Conservation (phyloP, 2,329 filamentous ascomycete species). For the Moelleriella libera region DNA sequence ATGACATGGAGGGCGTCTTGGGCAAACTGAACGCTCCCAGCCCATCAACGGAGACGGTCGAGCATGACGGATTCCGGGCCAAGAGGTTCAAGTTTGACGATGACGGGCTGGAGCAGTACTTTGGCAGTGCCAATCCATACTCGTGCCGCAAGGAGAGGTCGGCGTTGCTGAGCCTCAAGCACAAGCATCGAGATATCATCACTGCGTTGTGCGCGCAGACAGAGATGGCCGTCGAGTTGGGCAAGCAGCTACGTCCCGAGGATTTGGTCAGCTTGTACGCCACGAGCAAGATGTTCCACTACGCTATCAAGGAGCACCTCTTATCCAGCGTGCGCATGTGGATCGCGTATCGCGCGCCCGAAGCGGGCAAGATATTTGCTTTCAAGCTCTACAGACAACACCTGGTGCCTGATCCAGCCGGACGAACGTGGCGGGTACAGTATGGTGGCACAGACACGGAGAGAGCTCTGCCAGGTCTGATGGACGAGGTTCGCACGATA, state of each 20-base stretch:
- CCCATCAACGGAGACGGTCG: constrained; percentile 4
- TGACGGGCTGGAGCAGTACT: constrained; percentile 13
- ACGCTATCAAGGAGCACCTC: constrained; percentile 43
- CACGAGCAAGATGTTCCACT: constrained; percentile 48
- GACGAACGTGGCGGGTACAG: constrained; percentile 21
- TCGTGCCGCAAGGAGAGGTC: neutral
- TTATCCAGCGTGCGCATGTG: constrained; percentile 43
- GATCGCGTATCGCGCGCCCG: constrained; percentile 36
- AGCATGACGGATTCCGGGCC: constrained; percentile 5
- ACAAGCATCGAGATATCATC: constrained; percentile 25
- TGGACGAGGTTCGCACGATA: constrained; percentile 29
- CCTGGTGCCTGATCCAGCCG: constrained; percentile 45
- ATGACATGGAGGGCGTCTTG: constrained; percentile 6
- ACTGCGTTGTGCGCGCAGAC: constrained; percentile 26
- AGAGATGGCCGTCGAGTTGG: constrained; percentile 40
- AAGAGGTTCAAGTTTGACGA: constrained; percentile 16
- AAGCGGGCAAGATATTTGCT: constrained; percentile 42
- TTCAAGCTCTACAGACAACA: constrained; percentile 44
- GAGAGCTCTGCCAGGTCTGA: constrained; percentile 3
- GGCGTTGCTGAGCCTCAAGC: constrained; percentile 4
- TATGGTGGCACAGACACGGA: constrained; percentile 2
- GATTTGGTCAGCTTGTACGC: constrained; percentile 52
- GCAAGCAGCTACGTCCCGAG: constrained; percentile 34
- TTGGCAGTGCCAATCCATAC: constrained; percentile 16
- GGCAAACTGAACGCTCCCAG: constrained; percentile 1